A percentile compares a stretch with the other conserved stretches of the same genome.
These are phyloP conservation scores for Candida sp. DNA, from an alignment of 1,139 yeast species.

Conservation along the genomic window DNA sequence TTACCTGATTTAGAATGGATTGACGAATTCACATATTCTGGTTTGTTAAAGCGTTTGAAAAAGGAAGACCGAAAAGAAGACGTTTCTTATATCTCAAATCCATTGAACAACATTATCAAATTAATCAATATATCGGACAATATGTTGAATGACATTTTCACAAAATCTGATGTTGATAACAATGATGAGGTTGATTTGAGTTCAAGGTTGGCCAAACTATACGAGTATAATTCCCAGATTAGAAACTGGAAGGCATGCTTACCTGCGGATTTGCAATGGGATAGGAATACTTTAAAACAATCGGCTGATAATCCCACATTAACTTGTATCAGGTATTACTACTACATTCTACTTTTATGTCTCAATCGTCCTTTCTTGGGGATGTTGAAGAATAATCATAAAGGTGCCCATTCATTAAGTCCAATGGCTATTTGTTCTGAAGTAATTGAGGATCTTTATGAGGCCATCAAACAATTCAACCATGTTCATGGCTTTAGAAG, in stretches of 20 bases:
- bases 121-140: conserved; percentile 51
- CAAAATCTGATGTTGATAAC: conserved; percentile 24
- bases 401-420: conserved; percentile 15
- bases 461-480: conserved; percentile 33
- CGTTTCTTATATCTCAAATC: conserved; percentile 42
- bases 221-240: conserved; percentile 46
- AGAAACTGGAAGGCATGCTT: conserved; percentile 46
- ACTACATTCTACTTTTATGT: conserved; percentile 53
- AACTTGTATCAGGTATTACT: conserved; percentile 53
- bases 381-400: conserved; percentile 9
- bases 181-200: conserved; percentile 29
- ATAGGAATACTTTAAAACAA: conserved; percentile 32
- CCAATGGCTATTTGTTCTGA: conserved; percentile 34
- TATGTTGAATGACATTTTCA: conserved; percentile 53
- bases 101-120: conserved; percentile 44
- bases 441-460: conserved; percentile 42
- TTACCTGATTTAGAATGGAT: conserved; percentile 59
- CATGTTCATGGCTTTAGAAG: conserved; percentile 38
- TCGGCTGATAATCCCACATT: conserved; percentile 51
- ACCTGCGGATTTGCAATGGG: conserved; percentile 52
- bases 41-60: conserved; percentile 13
- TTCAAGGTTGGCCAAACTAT: conserved; percentile 35
- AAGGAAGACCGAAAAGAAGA: conserved; percentile 9
- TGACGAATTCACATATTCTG: conserved; percentile 42
- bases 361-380: conserved; percentile 59